phyloP scores from a whole-genome alignment of 495 filamentous ascomycete genomes.

The Xylaria curta region DNA sequence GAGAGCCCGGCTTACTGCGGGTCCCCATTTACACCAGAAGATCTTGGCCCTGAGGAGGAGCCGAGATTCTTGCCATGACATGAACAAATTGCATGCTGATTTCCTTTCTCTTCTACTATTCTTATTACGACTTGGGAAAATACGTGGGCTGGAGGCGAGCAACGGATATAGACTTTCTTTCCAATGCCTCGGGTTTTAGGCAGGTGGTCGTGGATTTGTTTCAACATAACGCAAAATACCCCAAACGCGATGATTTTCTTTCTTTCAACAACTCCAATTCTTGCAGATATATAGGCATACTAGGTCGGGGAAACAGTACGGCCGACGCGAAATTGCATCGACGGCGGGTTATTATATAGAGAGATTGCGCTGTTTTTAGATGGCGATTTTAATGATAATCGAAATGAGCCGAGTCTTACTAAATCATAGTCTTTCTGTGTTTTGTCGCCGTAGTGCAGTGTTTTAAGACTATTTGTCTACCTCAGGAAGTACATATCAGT shows the following conservation, averaged over 20 bases:
- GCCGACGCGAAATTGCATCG: background rate
- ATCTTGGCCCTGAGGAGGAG: background rate
- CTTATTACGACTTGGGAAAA: background rate
- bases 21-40: background rate
- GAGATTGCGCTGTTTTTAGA: background rate
- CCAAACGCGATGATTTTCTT: slow-evolving; percentile 19
- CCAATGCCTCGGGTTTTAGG: background rate
- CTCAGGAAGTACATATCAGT: too few species aligned
- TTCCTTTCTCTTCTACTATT: background rate
- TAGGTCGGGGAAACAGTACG: slow-evolving; percentile 9
- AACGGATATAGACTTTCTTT: slow-evolving; percentile 8
- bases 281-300: background rate
- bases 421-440: background rate
- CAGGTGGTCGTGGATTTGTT: background rate
- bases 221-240: slow-evolving; percentile 20
- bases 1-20: background rate
- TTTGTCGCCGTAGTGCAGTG: background rate
- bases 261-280: background rate
- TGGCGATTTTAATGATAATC: slow-evolving; percentile 6
- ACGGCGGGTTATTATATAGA: background rate
- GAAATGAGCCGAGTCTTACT: background rate
- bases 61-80: background rate
- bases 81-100: background rate
- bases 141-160: background rate
- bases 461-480: background rate